A percentile compares a stretch with the other conserved stretches of the same genome.
Conservation (phyloP, 805 yeast species). For the Saturnispora saitoi region DNA sequence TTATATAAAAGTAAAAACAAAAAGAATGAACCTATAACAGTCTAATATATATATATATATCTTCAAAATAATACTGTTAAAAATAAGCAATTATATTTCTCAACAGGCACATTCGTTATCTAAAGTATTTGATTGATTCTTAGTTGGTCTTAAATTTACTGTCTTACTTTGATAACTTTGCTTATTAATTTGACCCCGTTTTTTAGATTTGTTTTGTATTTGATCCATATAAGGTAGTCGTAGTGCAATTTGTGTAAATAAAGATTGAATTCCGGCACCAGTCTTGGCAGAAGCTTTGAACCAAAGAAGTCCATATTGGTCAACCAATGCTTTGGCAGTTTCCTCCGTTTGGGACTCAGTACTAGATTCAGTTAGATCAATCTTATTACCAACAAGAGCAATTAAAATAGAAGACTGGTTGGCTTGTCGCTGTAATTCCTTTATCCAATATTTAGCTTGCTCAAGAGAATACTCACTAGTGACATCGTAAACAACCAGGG, state of each 20-base stretch:
- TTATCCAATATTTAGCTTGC: slow-evolving; percentile 70
- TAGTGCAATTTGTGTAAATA: slow-evolving; percentile 43
- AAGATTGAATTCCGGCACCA: slow-evolving; percentile 40
- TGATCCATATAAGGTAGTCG: slow-evolving; percentile 31
- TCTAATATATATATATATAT: background rate
- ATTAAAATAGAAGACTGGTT: slow-evolving; percentile 56
- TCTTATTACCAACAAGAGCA: slow-evolving; percentile 74
- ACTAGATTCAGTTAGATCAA: slow-evolving; percentile 49
- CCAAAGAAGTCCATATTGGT: slow-evolving; percentile 41
- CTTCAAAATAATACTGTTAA: background rate
- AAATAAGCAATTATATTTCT: background rate
- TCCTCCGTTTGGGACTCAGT: slow-evolving; percentile 32
- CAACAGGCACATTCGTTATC: slow-evolving; percentile 28
- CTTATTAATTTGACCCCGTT: background rate
- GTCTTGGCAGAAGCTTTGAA: slow-evolving; percentile 54
- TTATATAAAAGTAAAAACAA: background rate
- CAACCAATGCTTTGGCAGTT: slow-evolving; percentile 44
- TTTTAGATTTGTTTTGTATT: slow-evolving; percentile 5
- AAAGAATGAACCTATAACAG: background rate
- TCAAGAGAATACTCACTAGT: slow-evolving; percentile 58
- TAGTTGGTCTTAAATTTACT: slow-evolving; percentile 22
- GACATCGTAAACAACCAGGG: slow-evolving; percentile 69
- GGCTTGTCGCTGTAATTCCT: slow-evolving; percentile 78
- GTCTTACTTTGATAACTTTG: slow-evolving; percentile 15
- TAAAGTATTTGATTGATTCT: slow-evolving; percentile 22